Evolutionary conservation across 257 asterid species (phyloP), one percentile per base, ranked within the genome.

Genomic region (Solanum piurae): DNA sequence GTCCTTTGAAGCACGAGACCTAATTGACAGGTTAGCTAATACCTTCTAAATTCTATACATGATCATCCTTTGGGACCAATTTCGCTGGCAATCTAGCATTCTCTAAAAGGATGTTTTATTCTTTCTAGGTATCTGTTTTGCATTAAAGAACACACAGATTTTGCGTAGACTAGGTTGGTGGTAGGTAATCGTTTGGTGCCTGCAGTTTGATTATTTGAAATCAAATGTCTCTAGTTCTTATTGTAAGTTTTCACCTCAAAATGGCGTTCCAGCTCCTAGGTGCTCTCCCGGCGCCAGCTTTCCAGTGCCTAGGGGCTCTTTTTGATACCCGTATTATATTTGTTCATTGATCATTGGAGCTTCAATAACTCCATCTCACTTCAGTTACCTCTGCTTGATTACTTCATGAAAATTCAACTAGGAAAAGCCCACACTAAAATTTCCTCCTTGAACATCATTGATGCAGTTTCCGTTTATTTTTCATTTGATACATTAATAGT

Each of bases 1-100:
- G 97, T 94, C 98, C 76, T 87, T 76, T 84, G 99, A 93, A 86
- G 95, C 95, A 86, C 94, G 93, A 92, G 97, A 96, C 93, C 89
- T 95, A 90, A 96, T 96, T 88, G 96, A 95, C 92, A 95, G 99
- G 99, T 96, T 88, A 87, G 91, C 87, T 73, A 68, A 87, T 75
- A 40, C 86, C 31, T 21, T 46, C 87, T 82, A 46, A 82, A 18
- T 46, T 49, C 8, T 49, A 82, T 49, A 3, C 12, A 82, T 31
- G 69, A 49, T 20, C 27, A 29, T 49, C 68, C 42, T 80, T 27
- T 31, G 86, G 42, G 42, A 46, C 66, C 66, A 79, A 44, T 44
- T 79, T 79, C 27, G 3, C 62, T 44, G 66, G 44, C 42, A 82
- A 52, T 82, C 86, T 82, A 49, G 86, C 86, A 49, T 82, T 44